Evolutionary conservation across 1,284 basidiomycete species (phyloP).

Genomic region (Fomitopsis pinicola): DNA sequence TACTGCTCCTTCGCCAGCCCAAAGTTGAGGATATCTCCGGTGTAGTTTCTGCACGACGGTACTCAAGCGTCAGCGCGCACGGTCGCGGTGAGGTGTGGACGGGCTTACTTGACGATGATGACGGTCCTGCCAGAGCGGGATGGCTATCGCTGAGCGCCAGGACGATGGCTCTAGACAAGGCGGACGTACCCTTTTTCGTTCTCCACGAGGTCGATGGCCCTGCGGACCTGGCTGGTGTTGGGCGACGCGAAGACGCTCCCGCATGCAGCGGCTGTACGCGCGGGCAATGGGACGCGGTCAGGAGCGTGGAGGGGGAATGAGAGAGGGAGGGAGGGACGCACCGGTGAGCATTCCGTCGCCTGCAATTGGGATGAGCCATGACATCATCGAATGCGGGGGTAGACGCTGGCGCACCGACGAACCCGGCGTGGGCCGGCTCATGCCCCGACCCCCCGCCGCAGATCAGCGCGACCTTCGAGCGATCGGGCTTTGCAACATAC

Average conservation of each 20-base stretch:
- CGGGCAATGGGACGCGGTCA: neutral
- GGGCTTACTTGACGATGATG: constrained; percentile 77
- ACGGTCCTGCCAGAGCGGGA: constrained; percentile 47
- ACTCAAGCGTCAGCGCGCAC: constrained; percentile 4
- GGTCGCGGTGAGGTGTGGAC: neutral
- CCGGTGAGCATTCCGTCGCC: constrained; percentile 79
- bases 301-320: neutral
- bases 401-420: constrained; percentile 50
- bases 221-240: constrained; percentile 76
- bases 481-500: constrained; percentile 51
- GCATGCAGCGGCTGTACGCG: constrained; percentile 67
- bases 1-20: constrained; percentile 89
- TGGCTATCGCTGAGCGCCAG: neutral
- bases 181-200: constrained; percentile 69
- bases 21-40: constrained; percentile 90
- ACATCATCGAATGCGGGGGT: neutral
- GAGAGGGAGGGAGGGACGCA: constrained; percentile 23
- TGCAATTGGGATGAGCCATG: constrained; percentile 19
- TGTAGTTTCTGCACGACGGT: constrained; percentile 60
- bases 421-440: constrained; percentile 84
- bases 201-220: constrained; percentile 75
- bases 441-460: constrained; percentile 92
- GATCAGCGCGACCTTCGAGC: constrained; percentile 73
- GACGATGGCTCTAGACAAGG: neutral
- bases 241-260: constrained; percentile 89